Percentiles rank a stretch among this genome's conserved stretches.
Conservation (phyloP, 2,329 filamentous ascomycete species). For the Neofusicoccum cordaticola region DNA sequence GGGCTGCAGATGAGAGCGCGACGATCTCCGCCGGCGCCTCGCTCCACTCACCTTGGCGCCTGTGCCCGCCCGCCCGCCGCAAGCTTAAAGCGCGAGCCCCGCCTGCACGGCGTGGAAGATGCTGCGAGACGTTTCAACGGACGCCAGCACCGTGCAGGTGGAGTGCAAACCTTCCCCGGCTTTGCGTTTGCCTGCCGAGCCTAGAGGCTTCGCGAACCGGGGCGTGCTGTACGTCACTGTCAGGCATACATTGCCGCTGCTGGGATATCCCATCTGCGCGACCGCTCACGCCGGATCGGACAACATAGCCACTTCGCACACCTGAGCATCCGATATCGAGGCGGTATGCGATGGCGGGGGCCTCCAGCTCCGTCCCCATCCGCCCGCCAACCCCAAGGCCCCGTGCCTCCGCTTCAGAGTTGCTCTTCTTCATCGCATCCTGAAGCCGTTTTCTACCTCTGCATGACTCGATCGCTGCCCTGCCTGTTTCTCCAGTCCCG, state of each 20-base stretch:
- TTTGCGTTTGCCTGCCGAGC: neutral
- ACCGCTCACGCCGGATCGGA: neutral
- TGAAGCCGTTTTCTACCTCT: neutral
- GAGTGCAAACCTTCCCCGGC: neutral
- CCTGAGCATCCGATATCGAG: neutral
- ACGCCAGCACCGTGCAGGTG: neutral
- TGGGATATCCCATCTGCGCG: neutral
- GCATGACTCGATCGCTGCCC: neutral
- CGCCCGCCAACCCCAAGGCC: neutral
- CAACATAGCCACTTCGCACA: neutral
- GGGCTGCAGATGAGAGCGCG: conserved; percentile 2
- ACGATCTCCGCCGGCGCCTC: neutral
- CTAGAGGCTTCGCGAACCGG: neutral
- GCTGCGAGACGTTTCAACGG: neutral
- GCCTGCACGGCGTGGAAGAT: neutral
- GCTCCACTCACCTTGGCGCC: neutral
- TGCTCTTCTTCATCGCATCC: neutral
- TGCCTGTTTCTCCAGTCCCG: neutral
- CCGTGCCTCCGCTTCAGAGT: neutral
- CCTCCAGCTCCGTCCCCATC: conserved; percentile 4
- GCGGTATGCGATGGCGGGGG: neutral
- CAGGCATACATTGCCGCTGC: neutral
- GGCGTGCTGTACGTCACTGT: neutral
- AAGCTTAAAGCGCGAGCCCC: neutral
- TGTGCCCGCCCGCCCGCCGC: neutral